These are phyloP conservation scores for Dactylorhiza incarnata DNA, from an alignment of 106 monocot species.

Conservation along the genomic window DNA sequence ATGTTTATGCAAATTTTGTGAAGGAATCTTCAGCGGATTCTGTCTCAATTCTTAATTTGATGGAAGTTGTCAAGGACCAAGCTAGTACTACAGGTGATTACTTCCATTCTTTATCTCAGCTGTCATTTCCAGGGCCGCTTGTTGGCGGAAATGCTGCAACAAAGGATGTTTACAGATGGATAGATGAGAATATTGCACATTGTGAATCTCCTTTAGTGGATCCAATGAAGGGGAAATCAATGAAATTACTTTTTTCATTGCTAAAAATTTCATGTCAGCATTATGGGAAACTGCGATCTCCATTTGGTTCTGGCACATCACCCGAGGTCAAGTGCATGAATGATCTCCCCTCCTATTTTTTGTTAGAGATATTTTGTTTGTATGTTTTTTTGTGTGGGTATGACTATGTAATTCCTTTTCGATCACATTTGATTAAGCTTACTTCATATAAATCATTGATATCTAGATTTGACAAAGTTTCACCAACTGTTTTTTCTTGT, in stretches of 20 bases:
- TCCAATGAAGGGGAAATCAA: slow-evolving; percentile 39
- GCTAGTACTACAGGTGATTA: slow-evolving; percentile 31
- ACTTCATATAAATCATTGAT: not conserved
- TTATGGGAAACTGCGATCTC: slow-evolving; percentile 91
- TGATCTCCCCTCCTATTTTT: not conserved
- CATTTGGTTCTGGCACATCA: slow-evolving; percentile 63
- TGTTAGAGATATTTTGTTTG: not conserved
- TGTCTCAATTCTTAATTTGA: slow-evolving; percentile 56
- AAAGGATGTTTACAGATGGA: slow-evolving; percentile 88
- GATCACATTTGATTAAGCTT: not conserved
- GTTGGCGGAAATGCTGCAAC: slow-evolving; percentile 69
- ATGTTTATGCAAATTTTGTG: slow-evolving; percentile 10
- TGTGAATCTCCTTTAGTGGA: slow-evolving; percentile 44
- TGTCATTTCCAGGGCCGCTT: slow-evolving; percentile 89
- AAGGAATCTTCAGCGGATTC: slow-evolving; percentile 34
- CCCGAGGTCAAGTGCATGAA: slow-evolving; percentile 34
- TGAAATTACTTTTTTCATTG: slow-evolving; percentile 73
- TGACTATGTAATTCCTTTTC: not conserved
- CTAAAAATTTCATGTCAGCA: slow-evolving; percentile 75
- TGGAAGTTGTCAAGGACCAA: slow-evolving; percentile 52
- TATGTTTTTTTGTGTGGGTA: not conserved
- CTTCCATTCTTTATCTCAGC: slow-evolving; percentile 57
- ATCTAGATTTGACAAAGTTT: not conserved
- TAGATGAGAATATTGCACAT: slow-evolving; percentile 62
- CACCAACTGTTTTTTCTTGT: not conserved